Evolutionary conservation across 2,329 filamentous ascomycete species (phyloP).

Genomic region (Hypoxylon sp.): DNA sequence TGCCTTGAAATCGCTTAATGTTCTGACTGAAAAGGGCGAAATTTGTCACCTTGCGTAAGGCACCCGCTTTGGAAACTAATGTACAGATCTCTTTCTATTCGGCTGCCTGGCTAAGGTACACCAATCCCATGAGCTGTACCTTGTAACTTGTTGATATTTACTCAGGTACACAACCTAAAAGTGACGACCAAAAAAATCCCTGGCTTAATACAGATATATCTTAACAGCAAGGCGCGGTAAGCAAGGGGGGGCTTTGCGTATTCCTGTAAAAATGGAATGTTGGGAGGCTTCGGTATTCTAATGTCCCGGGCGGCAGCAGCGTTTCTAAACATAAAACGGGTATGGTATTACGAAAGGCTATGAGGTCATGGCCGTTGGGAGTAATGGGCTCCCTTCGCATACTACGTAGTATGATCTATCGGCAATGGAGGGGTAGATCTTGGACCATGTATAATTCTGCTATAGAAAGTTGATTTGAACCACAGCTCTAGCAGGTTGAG

Average conservation of each 20-base stretch:
- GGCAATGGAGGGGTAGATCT: constrained; percentile 45
- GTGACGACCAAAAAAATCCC: neutral
- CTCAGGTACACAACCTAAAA: constrained; percentile 14
- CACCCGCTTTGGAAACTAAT: constrained; percentile 33
- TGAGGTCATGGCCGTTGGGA: constrained; percentile 37
- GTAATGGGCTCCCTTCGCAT: constrained; percentile 26
- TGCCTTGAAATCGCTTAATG: constrained; percentile 25
- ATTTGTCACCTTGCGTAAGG: constrained; percentile 34
- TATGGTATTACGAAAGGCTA: constrained; percentile 27
- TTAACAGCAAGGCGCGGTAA: constrained; percentile 12
- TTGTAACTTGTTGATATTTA: constrained; percentile 12
- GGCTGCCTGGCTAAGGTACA: constrained; percentile 11
- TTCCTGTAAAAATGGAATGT: neutral
- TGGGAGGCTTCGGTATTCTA: constrained; percentile 9
- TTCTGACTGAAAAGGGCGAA: constrained; percentile 27
- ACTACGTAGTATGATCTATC: constrained; percentile 43
- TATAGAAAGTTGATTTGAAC: constrained; percentile 28
- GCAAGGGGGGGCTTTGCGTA: constrained; percentile 5
- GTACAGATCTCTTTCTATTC: constrained; percentile 19
- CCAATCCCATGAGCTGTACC: constrained; percentile 18
- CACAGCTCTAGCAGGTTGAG: constrained; percentile 19
- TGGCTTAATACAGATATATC: constrained; percentile 17
- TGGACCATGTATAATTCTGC: constrained; percentile 35
- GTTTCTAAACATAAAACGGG: constrained; percentile 30
- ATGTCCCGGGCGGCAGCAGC: constrained; percentile 28